Evolutionary conservation across 768 basidiomycete species (phyloP), one percentile per base, ranked within the genome.

Genomic region (Boletus rubescentipes): DNA sequence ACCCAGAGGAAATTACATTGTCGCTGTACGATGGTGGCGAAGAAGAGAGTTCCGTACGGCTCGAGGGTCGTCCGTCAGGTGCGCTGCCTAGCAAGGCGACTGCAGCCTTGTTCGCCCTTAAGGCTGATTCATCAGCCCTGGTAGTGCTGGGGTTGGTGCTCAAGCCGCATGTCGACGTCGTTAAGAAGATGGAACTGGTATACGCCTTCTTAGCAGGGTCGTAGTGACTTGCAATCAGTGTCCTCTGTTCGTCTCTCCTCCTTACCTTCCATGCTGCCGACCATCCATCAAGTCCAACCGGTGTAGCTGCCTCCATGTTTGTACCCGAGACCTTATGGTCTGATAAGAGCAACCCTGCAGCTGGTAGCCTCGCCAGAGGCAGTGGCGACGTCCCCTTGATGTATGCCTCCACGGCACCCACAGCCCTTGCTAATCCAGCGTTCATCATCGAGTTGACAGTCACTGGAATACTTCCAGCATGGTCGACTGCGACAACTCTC

Each of bases 381-480:
- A 87, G 69, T 0, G 88, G 80, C 0, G 84, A 80, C 31, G 77
- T 73, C 39, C 75, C 75, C 73, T 89, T 90, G 61, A 93, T 77
- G 60, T 83, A 87, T 23, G 77, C 67, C 66, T 98, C 94, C 38
- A 99, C 72, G 0, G 83, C 77, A 3, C 90, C 69, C 29, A 98
- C 84, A 0, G 84, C 77, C 53, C 82, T 78, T 5, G 91, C 89
- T 18, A 95, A 73, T 36, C 84, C 78, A 2, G 85, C 81, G 62
- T 97, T 98, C 65, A 93, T 85, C 73, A 89, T 83, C 18, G 88
- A 83, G 68, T 94, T 96, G 55, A 93, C 80, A 0, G 91, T 86
- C 16, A 86, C 82, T 0, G 94, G 93, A 36, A 96, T 82, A 2
- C 84, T 86, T 3, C 93, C 95, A 9, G 86, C 85, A 64, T 87